Conservation (phyloP, 305 asterid species). For the Solanum hybrid region DNA sequence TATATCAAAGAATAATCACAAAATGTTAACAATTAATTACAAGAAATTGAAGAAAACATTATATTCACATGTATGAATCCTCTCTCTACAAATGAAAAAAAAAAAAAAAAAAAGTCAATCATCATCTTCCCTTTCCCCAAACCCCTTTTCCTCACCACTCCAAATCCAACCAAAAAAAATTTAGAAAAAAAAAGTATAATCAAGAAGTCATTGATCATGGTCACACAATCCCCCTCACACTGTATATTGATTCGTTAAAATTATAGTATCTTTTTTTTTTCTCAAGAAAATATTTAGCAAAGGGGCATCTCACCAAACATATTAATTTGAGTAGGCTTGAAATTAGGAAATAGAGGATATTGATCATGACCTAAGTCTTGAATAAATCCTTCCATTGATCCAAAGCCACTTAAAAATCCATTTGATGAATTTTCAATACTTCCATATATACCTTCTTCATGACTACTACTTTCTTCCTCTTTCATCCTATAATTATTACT, state of each 20-base stretch:
- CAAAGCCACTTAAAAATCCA: constrained; percentile 26
- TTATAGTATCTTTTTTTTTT: not conserved
- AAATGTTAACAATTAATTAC: not conserved
- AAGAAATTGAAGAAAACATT: not conserved
- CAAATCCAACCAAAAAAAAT: not conserved
- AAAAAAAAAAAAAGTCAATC: not conserved
- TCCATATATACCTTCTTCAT: constrained; percentile 22
- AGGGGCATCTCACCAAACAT: constrained; percentile 45
- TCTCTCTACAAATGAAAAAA: not conserved
- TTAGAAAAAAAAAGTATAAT: not conserved
- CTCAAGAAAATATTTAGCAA: constrained; percentile 12
- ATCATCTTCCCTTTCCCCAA: not conserved
- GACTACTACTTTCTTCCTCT: constrained; percentile 17
- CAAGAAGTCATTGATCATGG: not conserved
- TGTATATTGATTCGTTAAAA: not conserved
- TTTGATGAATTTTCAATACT: constrained; percentile 15
- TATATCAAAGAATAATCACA: not conserved
- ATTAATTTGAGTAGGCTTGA: constrained; percentile 35
- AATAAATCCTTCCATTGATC: constrained; percentile 30
- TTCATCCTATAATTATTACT: constrained; percentile 13
- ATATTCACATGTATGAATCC: not conserved
- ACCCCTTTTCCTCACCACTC: not conserved
- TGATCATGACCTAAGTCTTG: constrained; percentile 33
- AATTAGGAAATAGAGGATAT: constrained; percentile 30
- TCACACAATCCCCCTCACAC: not conserved